A percentile compares a stretch with the other conserved stretches of the same genome.
Evolutionary conservation across 768 basidiomycete species (phyloP).

Genomic region (Naganishia onofrii): DNA sequence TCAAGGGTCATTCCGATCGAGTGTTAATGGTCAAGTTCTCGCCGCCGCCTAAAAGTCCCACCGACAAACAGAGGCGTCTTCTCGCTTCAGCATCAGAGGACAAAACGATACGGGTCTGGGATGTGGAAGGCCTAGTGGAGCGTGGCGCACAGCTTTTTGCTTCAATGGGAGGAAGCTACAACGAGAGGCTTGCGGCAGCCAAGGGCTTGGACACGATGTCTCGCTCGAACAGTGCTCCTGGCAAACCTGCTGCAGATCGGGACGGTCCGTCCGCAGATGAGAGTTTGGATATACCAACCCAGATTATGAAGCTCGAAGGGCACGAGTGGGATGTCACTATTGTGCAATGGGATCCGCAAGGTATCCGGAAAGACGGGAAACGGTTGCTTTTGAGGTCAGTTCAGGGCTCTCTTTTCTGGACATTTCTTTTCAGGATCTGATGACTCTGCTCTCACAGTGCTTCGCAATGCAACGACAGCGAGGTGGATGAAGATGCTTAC

Average conservation of each 20-base stretch:
- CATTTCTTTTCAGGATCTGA: not conserved
- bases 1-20: slow-evolving; percentile 41
- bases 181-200: slow-evolving; percentile 13
- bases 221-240: slow-evolving; percentile 13
- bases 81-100: slow-evolving; percentile 48
- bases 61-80: slow-evolving; percentile 34
- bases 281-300: slow-evolving; percentile 15
- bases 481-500: slow-evolving; percentile 20
- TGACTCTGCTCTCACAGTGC: not conserved
- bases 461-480: slow-evolving; percentile 13
- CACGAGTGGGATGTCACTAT: slow-evolving; percentile 30
- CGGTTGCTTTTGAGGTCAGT: slow-evolving; percentile 44
- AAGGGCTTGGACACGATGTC: not conserved
- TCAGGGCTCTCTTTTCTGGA: not conserved
- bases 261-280: not conserved
- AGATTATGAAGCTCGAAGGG: slow-evolving; percentile 27
- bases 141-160: slow-evolving; percentile 22
- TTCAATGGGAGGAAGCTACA: slow-evolving; percentile 21
- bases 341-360: slow-evolving; percentile 31
- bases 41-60: slow-evolving; percentile 30
- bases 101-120: slow-evolving; percentile 46
- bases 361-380: slow-evolving; percentile 21
- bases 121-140: slow-evolving; percentile 25
- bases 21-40: slow-evolving; percentile 38
- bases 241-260: slow-evolving; percentile 1